phyloP scores from a whole-genome alignment of 495 filamentous ascomycete species.

The Hypoxylon fragiforme region DNA sequence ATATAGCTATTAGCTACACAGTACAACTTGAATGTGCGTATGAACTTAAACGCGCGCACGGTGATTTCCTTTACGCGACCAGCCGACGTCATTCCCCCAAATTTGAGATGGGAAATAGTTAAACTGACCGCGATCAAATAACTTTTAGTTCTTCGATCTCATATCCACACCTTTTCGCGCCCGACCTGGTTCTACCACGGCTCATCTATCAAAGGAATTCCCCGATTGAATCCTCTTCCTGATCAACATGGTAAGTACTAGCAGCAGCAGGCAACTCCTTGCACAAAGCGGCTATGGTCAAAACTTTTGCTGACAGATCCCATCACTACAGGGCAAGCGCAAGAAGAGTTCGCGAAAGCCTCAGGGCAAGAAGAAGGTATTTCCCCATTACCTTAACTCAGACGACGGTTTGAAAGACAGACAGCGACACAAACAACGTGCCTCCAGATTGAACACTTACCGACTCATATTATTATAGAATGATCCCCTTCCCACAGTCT shows the following conservation, averaged over 20 bases:
- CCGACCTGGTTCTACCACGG: too few species aligned
- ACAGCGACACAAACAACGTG: too few species aligned
- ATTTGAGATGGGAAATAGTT: not conserved
- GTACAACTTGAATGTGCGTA: not conserved
- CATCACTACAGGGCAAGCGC: constrained; percentile 83
- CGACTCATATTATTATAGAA: constrained; percentile 54
- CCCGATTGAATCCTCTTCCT: not conserved
- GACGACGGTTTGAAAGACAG: too few species aligned
- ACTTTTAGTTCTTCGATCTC: too few species aligned
- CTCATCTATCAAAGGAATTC: too few species aligned
- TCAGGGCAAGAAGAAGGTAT: constrained; percentile 80
- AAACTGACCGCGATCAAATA: constrained; percentile 3
- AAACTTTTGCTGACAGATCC: too few species aligned
- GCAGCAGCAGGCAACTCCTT: too few species aligned
- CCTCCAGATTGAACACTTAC: constrained; percentile 13
- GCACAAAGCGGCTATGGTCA: too few species aligned
- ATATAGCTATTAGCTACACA: too few species aligned
- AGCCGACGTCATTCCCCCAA: constrained; percentile 6
- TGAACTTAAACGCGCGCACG: not conserved
- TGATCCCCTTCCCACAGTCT: constrained; percentile 83
- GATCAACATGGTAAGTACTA: not conserved
- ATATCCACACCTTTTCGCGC: not conserved
- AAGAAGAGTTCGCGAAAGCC: constrained; percentile 92
- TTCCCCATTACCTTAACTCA: not conserved
- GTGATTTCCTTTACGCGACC: not conserved